phyloP scores from a whole-genome alignment of 1,139 yeast genomes.

The Kazachstania sp. region DNA sequence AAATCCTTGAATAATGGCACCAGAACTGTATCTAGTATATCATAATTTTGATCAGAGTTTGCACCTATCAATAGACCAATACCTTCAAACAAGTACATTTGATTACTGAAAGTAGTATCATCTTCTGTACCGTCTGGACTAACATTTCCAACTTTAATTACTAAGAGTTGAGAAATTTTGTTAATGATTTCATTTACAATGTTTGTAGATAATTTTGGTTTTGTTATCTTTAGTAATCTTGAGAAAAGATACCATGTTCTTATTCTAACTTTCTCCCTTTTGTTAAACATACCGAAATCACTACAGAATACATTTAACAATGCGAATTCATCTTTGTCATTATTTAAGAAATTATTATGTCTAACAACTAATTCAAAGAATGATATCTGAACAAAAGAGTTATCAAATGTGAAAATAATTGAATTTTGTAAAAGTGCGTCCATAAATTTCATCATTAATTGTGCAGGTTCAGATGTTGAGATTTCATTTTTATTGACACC shows the following conservation, averaged over 20 bases:
- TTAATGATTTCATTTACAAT: slow-evolving; percentile 44
- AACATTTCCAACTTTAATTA: slow-evolving; percentile 50
- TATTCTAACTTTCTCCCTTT: slow-evolving; percentile 60
- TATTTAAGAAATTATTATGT: slow-evolving; percentile 58
- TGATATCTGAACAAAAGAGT: slow-evolving; percentile 69
- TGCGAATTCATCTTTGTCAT: slow-evolving; percentile 43
- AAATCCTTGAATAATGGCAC: slow-evolving; percentile 72
- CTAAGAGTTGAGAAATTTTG: slow-evolving; percentile 44
- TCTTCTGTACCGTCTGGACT: slow-evolving; percentile 49
- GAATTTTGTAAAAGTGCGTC: slow-evolving; percentile 40
- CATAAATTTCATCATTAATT: slow-evolving; percentile 46
- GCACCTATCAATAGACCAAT: slow-evolving; percentile 52
- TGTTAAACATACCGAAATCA: slow-evolving; percentile 71
- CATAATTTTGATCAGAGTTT: slow-evolving; percentile 36
- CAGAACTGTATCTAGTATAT: slow-evolving; percentile 53
- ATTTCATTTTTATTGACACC: slow-evolving; percentile 59
- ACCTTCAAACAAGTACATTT: slow-evolving; percentile 75
- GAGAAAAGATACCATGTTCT: slow-evolving; percentile 88
- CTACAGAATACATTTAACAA: slow-evolving; percentile 69
- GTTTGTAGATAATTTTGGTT: slow-evolving; percentile 49
- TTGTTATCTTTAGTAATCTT: slow-evolving; percentile 70
- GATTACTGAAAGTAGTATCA: slow-evolving; percentile 65
- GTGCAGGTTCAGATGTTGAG: slow-evolving; percentile 51
- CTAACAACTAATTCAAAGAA: slow-evolving; percentile 82
- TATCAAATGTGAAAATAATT: slow-evolving; percentile 44